phyloP scores from a whole-genome alignment of 345 rosid genomes.

The Angophora floribunda region DNA sequence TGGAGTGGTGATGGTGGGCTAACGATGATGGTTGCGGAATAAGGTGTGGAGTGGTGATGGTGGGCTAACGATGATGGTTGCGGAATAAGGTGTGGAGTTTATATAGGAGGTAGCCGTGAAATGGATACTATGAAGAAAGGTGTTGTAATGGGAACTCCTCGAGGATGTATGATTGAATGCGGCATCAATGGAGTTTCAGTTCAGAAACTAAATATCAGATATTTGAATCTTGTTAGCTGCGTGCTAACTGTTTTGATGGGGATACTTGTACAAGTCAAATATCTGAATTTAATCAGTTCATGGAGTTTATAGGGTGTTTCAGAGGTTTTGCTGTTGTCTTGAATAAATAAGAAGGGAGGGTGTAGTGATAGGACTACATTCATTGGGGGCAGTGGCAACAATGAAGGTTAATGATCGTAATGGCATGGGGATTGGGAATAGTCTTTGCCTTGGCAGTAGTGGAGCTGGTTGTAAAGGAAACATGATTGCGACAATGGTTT shows the following conservation, averaged over 20 bases:
- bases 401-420: background rate
- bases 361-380: background rate
- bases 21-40: background rate
- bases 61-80: background rate
- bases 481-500: background rate
- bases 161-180: background rate
- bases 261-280: background rate
- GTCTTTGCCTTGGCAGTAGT: background rate
- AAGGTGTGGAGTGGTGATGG: background rate
- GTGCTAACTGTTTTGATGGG: background rate
- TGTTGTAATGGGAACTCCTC: background rate
- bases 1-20: background rate
- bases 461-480: background rate
- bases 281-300: background rate
- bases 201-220: background rate
- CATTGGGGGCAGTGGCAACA: background rate
- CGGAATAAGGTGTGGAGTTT: background rate
- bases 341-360: accelerated
- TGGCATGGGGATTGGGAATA: background rate
- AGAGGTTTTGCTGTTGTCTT: no score
- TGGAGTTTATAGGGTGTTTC: background rate
- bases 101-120: background rate
- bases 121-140: background rate
- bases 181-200: background rate
- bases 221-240: background rate